Evolutionary conservation across 2,329 filamentous ascomycete genomes (phyloP).

Genomic region (Verticillium nubilum): DNA sequence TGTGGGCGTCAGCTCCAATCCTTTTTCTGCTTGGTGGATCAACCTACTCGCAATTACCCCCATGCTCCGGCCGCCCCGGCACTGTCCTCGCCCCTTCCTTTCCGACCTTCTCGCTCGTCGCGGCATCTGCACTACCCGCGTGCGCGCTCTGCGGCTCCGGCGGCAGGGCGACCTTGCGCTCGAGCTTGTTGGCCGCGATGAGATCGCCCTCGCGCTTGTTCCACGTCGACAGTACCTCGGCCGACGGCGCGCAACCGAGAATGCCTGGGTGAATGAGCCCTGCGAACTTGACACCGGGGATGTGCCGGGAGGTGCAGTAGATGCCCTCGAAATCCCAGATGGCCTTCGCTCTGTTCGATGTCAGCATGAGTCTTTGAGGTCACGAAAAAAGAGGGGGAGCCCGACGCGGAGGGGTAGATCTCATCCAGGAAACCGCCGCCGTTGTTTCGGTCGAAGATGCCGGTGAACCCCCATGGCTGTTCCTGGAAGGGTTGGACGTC

Average conservation of each 20-base stretch:
- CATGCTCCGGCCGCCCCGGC: conserved; percentile 78
- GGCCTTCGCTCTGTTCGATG: conserved; percentile 39
- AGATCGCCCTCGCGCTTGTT: conserved; percentile 78
- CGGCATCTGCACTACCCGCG: conserved; percentile 57
- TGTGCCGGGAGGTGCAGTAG: conserved; percentile 78
- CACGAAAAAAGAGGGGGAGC: conserved; percentile 19
- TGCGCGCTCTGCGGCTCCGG: conserved; percentile 69
- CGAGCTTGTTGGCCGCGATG: conserved; percentile 61
- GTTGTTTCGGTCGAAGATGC: conserved; percentile 73
- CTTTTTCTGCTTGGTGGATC: background rate
- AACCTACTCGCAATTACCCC: conserved; percentile 72
- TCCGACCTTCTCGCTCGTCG: conserved; percentile 61
- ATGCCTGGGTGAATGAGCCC: conserved; percentile 91
- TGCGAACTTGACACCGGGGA: conserved; percentile 80
- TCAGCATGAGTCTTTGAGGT: background rate
- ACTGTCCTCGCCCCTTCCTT: conserved; percentile 80
- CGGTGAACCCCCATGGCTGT: conserved; percentile 86
- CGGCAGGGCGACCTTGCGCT: conserved; percentile 70
- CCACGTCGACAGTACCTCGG: conserved; percentile 74
- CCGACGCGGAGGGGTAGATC: conserved; percentile 77
- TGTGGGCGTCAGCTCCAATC: conserved; percentile 13
- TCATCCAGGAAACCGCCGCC: conserved; percentile 88
- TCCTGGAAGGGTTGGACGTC: conserved; percentile 87
- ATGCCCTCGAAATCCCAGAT: conserved; percentile 55
- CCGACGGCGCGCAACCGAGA: conserved; percentile 79